phyloP scores from a whole-genome alignment of 768 basidiomycete genomes.

The Punctularia strigosozonata region DNA sequence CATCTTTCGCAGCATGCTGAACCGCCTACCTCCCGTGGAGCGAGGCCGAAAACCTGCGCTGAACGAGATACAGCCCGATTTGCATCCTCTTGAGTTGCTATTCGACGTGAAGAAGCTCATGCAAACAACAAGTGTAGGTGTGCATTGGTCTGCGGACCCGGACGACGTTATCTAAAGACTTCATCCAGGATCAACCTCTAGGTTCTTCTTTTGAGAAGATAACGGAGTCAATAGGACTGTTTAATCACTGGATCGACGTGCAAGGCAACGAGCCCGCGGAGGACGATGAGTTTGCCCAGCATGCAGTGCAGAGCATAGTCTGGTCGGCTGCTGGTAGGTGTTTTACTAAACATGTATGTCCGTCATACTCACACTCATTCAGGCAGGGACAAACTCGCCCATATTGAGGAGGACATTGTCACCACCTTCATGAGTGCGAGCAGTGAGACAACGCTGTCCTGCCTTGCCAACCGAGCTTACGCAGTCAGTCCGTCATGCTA shows the following conservation, averaged over 20 bases:
- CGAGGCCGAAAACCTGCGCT: slow-evolving; percentile 37
- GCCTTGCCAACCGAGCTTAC: slow-evolving; percentile 56
- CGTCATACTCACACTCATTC: slow-evolving; percentile 6
- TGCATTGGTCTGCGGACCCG: too few relatives aligned
- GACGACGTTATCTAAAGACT: too few relatives aligned
- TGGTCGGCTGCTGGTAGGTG: slow-evolving; percentile 59
- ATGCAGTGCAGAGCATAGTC: slow-evolving; percentile 60
- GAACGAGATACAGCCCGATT: slow-evolving; percentile 65
- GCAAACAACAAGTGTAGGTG: slow-evolving; percentile 45
- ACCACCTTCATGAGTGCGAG: slow-evolving; percentile 51
- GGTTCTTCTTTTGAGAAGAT: slow-evolving; percentile 59
- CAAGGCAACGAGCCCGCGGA: slow-evolving; percentile 37
- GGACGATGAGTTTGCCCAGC: slow-evolving; percentile 58
- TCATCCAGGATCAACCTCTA: slow-evolving; percentile 69
- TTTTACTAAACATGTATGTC: neutral
- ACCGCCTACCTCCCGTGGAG: slow-evolving; percentile 50
- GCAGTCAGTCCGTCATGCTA: slow-evolving; percentile 29
- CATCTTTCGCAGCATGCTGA: slow-evolving; percentile 39
- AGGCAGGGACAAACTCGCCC: slow-evolving; percentile 49
- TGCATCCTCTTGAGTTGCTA: slow-evolving; percentile 67
- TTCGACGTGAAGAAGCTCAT: slow-evolving; percentile 72
- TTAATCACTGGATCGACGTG: slow-evolving; percentile 60
- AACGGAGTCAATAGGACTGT: slow-evolving; percentile 51
- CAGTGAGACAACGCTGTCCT: slow-evolving; percentile 52
- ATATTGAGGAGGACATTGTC: slow-evolving; percentile 58